Evolutionary conservation across 257 asterid genomes (phyloP), one percentile per base, ranked within the genome.

Genomic region (Nicotiana tomentosiformis): DNA sequence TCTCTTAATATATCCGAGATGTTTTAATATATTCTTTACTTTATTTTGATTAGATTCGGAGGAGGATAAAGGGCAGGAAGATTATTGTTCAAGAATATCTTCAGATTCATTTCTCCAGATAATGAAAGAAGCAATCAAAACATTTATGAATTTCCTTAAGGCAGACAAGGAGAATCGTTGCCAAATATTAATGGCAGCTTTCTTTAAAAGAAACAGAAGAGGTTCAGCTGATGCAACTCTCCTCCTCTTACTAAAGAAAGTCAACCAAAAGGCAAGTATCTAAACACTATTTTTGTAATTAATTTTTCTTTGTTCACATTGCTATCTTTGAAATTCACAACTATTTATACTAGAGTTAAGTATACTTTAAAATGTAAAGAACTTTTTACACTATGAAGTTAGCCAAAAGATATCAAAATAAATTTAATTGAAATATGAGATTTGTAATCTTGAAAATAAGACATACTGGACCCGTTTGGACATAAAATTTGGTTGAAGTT

Each of bases 101-200:
- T 93, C 98, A 64, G 87, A 78, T 16, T 89, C 99, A 69, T 95
- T 95, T 81, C 88, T 91, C 39, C 66, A 33, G 6, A 90, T 95
- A 60, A 90, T 95, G 93, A 96, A 92, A 82, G 99, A 93, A 81
- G 85, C 95, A 84, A 91, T 95, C 66, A 89, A 88, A 84, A 95
- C 98, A 58, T 95, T 95, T 88, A 93, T 95, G 97, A 78, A 85
- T 85, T 95, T 95, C 89, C 89, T 95, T 74, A 92, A 91, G 84
- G 93, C 90, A 77, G 99, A 95, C 89, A 93, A 84, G 91, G 89
- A 91, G 87, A 91, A 79, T 83, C 90, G 88, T 74, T 91, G 86
- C 86, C 91, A 89, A 84, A 90, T 91, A 51, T 51, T 76, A 32
- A 58, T 92, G 32, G 88, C 92, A 15, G 93, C 90, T 77, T 89